Conservation (phyloP, 2,329 filamentous ascomycete species). For the Colletotrichum scovillei region DNA sequence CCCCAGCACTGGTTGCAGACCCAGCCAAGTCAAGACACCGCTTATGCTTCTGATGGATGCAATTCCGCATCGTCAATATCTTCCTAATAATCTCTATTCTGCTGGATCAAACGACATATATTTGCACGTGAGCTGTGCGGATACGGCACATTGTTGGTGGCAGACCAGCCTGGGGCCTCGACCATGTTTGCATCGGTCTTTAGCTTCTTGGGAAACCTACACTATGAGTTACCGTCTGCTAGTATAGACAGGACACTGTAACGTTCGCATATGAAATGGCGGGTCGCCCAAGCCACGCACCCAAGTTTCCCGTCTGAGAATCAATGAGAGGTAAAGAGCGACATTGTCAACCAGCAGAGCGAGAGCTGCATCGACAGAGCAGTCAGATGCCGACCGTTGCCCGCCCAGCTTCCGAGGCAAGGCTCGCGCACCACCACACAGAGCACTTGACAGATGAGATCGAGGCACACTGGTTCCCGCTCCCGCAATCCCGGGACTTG, state of each 20-base stretch:
- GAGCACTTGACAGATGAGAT: conserved; percentile 16
- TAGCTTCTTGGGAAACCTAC: neutral
- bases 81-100: neutral
- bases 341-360: neutral
- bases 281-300: neutral
- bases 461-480: conserved; percentile 13
- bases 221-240: too few relatives aligned
- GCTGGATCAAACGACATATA: neutral
- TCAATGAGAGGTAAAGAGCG: neutral
- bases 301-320: neutral
- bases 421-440: conserved; percentile 3
- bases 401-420: conserved; percentile 25
- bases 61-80: neutral
- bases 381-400: conserved; percentile 27
- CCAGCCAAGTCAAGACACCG: neutral
- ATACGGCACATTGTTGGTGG: neutral
- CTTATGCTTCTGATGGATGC: neutral
- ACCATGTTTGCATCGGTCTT: neutral
- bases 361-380: neutral
- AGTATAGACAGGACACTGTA: too few relatives aligned
- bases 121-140: neutral
- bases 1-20: neutral
- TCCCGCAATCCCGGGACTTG: conserved; percentile 5
- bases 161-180: neutral
- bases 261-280: neutral